Evolutionary conservation across 176 grass and related monocot genomes (phyloP), one percentile per base, ranked within the genome.

Genomic region (Musa itinerans): DNA sequence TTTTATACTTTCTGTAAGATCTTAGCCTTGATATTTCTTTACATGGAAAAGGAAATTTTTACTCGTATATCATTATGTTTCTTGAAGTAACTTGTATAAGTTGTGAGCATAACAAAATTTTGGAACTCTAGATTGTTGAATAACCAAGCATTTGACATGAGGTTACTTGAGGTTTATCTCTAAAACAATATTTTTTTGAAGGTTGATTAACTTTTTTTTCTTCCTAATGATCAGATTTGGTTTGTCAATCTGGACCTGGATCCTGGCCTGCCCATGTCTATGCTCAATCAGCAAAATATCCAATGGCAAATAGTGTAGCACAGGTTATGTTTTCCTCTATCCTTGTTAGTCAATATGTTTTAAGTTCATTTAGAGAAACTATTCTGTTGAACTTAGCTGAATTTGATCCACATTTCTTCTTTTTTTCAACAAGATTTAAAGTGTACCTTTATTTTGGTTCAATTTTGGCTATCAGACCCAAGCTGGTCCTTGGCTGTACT

Each of bases 241-340:
- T 98, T 81, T 98, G 94, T 51, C 94, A 98, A 81, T 98, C 94
- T 71, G 94, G 94, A 86, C 94, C 94, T 76, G 88, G 85, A 56
- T 91, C 94, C 2, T 93, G 90, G 94, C 94, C 94, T 54, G 91
- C 94, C 49, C 81, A 68, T 75, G 63, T 98, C 74, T 98, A 98
- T 89, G 87, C 90, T 80, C 85, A 98, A 82, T 76, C 77, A 69
- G 90, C 94, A 16, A 88, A 87, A 64, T 98, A 93, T 85, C 94
- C 94, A 52, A 98, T 98, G 94, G 94, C 94, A 82, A 98, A 93
- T 76, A 98, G 94, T 76, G 94, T 93, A 65, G 94, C 94, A 78
- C 94, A 98, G 94, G 94, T 98, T 85, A 52, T 81, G 75, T 2
- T 63, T 13, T 69, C 23, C 67, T 69, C 0, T 19, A 9, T 50